Conservation (phyloP, 108 stramenopile species). For the Poteriospumella lacustris region DNA sequence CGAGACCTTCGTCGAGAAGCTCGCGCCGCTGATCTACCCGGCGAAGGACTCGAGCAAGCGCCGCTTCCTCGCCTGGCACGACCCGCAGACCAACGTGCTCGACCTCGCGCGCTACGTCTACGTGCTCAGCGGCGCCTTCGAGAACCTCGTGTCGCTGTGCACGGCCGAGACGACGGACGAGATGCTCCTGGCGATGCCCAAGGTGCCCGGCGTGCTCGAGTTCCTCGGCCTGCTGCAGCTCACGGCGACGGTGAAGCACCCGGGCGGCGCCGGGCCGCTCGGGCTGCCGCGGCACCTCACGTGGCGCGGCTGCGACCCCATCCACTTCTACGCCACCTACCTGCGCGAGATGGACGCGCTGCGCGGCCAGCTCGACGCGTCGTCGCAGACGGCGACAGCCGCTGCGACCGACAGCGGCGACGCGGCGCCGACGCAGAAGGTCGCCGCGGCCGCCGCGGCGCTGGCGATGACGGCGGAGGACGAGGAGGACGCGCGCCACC, state of each 20-base stretch:
- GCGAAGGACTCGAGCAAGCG: background rate
- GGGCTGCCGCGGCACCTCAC: background rate
- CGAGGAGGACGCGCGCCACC: too few relatives aligned
- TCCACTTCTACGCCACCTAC: background rate
- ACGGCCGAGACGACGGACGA: background rate
- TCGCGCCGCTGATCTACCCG: background rate
- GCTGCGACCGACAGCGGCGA: too few relatives aligned
- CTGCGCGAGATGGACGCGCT: background rate
- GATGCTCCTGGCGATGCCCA: background rate
- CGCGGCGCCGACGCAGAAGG: too few relatives aligned
- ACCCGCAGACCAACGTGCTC: background rate
- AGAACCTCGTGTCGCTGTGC: background rate
- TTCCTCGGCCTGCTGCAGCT: constrained; percentile 1
- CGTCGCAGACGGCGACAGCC: too few relatives aligned
- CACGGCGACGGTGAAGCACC: background rate
- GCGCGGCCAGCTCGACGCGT: too few relatives aligned
- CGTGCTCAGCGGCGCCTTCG: background rate
- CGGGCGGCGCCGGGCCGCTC: background rate
- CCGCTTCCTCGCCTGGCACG: background rate
- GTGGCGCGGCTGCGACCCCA: background rate
- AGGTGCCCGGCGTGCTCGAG: background rate
- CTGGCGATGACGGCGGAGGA: too few relatives aligned
- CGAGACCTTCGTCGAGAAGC: background rate
- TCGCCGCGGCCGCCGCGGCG: too few relatives aligned
- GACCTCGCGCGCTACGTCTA: background rate